These are phyloP conservation scores for Candida ipomoeae DNA, from an alignment of 805 yeast species.

Conservation along the genomic window DNA sequence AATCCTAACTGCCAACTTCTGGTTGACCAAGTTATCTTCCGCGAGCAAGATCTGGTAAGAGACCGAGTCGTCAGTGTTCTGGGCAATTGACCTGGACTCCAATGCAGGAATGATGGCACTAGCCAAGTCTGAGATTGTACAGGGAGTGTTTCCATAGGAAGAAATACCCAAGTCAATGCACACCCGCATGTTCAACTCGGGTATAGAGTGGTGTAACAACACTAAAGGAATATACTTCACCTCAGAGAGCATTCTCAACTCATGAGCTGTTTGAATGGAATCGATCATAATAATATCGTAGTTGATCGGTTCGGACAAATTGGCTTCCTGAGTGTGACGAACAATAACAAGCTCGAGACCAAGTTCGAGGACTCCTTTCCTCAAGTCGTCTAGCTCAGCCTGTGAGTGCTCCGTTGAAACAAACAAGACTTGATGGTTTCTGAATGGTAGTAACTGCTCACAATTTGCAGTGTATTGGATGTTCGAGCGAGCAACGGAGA, in stretches of 20 bases:
- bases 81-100: constrained; percentile 76
- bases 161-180: constrained; percentile 85
- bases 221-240: constrained; percentile 85
- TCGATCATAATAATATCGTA: constrained; percentile 84
- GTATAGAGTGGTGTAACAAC: constrained; percentile 67
- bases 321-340: constrained; percentile 52
- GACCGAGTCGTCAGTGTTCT: constrained; percentile 72
- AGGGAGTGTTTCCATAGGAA: constrained; percentile 85
- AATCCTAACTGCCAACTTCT: constrained; percentile 79
- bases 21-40: constrained; percentile 84
- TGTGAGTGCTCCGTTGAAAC: constrained; percentile 61
- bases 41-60: constrained; percentile 74
- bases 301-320: constrained; percentile 51
- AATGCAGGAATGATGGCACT: constrained; percentile 80
- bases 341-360: constrained; percentile 62
- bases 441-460: constrained; percentile 68
- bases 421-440: constrained; percentile 64
- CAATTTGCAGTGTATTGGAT: constrained; percentile 59
- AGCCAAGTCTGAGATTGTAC: constrained; percentile 76
- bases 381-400: constrained; percentile 48
- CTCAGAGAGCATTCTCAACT: constrained; percentile 64
- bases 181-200: constrained; percentile 72
- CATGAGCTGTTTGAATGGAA: constrained; percentile 68
- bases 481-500: constrained; percentile 70
- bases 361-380: constrained; percentile 47